Evolutionary conservation across 257 asterid species (phyloP).

Genomic region (Rhazya stricta): DNA sequence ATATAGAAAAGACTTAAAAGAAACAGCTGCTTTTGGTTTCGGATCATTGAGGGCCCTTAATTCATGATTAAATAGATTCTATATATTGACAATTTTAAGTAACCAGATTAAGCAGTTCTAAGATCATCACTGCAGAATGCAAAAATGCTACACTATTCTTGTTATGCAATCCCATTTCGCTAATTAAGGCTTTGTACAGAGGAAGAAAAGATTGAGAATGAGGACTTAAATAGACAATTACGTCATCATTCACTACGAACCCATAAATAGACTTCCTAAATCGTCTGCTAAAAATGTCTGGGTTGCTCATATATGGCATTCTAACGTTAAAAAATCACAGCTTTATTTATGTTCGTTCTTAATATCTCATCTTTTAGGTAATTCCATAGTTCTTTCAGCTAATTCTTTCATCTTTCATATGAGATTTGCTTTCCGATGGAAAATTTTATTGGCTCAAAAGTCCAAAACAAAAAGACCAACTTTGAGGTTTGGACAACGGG

Average conservation of each 20-base stretch:
- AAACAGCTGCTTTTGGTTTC: neutral
- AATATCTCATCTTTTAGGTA: neutral
- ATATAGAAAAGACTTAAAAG: neutral
- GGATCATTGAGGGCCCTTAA: neutral
- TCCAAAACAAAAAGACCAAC: neutral
- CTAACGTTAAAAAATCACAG: neutral
- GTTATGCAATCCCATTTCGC: neutral
- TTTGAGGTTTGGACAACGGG: neutral
- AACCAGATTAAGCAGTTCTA: no score
- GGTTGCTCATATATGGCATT: neutral
- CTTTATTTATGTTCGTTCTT: neutral
- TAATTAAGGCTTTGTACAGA: neutral
- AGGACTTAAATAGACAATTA: neutral
- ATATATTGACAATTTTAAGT: neutral
- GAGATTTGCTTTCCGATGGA: constrained; percentile 1
- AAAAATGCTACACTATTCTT: neutral
- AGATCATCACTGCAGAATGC: neutral
- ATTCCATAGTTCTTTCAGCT: neutral
- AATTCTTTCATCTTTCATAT: neutral
- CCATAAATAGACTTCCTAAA: neutral
- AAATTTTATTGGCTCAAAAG: neutral
- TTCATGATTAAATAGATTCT: neutral
- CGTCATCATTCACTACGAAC: neutral
- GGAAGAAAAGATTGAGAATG: neutral
- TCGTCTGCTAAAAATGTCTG: neutral